Base-by-base conservation (phyloP, 1,284 basidiomycete genomes). In the Fomitopsis palustris region DNA sequence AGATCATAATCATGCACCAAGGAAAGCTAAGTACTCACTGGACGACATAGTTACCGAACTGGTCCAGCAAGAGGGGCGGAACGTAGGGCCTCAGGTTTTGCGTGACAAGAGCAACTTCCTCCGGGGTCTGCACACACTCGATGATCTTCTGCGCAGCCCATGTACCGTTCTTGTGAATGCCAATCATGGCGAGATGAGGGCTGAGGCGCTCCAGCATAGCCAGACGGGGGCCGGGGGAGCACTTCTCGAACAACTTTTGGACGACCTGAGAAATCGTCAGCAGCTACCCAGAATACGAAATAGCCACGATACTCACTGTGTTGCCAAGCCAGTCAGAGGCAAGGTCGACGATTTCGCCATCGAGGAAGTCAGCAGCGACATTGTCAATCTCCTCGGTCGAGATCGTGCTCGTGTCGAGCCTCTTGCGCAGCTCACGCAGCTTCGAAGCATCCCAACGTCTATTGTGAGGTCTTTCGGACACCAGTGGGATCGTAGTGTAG, bases 121-220 rank as follows among this genome's bases (percentile, higher is more conserved):
- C 95, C 6, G 90, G 87, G n/a, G 84, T 88, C 57, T 87, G 84
- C 45, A 96, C 92, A 65, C 94, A 96, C 76, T 98, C 96, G 65
- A 99, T 98, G 70, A 98, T 96, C 82, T 97, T 97, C 75, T 99
- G 97, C 2, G 96, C 96, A 0, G 97, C 96, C 97, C 97, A 99
- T 0, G 97, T 99, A 41, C 97, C 97, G 68, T 99, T 99, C 80
- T 99, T 99, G 81, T 99, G 97, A 55, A 96, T 95, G 53, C 97
- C 97, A 65, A 98, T 97, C 84, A 94, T 94, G 27, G 96, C 97
- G 25, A 99, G 80, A 72, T 97, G 92, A 55, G 97, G 97, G 2
- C 90, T 87, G 60, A 99, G 90, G 51, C 95, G 88, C 70, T 98
- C 95, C 49, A 99, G 81, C 93, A 99, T 95, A 17, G 87, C 86